These are phyloP conservation scores for Senecio squalidus DNA, from an alignment of 140 eudicot species.

Conservation along the genomic window DNA sequence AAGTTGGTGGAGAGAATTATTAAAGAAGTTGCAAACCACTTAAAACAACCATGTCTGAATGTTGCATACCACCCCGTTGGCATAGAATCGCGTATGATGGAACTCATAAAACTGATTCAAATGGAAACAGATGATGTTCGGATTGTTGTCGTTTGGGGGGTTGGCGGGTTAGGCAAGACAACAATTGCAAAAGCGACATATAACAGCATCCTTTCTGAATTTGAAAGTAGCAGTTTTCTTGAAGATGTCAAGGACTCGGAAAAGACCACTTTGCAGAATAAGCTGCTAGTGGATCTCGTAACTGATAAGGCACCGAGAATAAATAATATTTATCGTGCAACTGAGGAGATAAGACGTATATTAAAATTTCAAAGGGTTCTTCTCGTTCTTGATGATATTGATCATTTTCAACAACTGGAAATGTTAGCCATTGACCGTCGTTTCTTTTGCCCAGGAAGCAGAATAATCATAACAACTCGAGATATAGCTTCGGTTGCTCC, in stretches of 20 bases:
- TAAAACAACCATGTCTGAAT: conserved; percentile 10
- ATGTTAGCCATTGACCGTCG: not conserved
- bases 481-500: conserved; percentile 12
- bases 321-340: not conserved
- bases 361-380: conserved; percentile 11
- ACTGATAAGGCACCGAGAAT: not conserved
- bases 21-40: not conserved
- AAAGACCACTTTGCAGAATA: conserved; percentile 17
- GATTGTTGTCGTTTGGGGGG: conserved; percentile 28
- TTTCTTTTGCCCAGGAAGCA: conserved; percentile 37
- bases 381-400: conserved; percentile 25
- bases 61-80: conserved; percentile 24
- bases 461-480: conserved; percentile 37
- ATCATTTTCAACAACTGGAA: conserved; percentile 4
- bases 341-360: conserved; percentile 1
- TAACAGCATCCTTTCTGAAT: conserved; percentile 16
- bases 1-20: conserved; percentile 18
- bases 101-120: not conserved
- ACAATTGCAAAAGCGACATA: conserved; percentile 36
- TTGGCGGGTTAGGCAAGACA: conserved; percentile 51
- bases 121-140: conserved; percentile 15
- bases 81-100: conserved; percentile 1
- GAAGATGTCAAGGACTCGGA: conserved; percentile 29
- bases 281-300: conserved; percentile 15
- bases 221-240: conserved; percentile 34